Percentiles rank a stretch among this genome's conserved stretches.
phyloP scores from a whole-genome alignment of 305 asterid genomes.

The Fraxinus greggii region DNA sequence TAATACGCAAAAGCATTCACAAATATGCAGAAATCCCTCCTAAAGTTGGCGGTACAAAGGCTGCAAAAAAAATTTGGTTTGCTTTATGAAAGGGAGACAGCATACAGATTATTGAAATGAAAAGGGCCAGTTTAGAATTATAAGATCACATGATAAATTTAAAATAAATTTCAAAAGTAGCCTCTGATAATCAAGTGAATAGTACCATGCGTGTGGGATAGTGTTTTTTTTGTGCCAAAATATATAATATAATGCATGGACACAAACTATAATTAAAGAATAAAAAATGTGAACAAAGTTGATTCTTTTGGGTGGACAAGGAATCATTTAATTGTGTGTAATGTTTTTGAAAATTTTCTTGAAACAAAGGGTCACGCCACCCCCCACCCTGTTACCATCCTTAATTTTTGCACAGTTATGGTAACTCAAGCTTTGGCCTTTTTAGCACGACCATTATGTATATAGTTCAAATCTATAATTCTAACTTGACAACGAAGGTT shows the following conservation, averaged over 20 bases:
- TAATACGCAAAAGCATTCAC: neutral
- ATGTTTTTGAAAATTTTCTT: neutral
- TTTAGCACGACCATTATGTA: neutral
- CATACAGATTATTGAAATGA: constrained; percentile 28
- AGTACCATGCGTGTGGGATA: constrained; percentile 38
- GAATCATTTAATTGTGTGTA: neutral
- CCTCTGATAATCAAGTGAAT: constrained; percentile 20
- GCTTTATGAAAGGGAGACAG: constrained; percentile 54
- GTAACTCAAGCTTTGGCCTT: neutral
- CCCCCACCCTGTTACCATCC: neutral
- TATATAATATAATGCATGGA: neutral
- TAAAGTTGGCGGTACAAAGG: constrained; percentile 33
- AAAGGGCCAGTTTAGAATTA: constrained; percentile 41
- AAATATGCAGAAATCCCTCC: constrained; percentile 25
- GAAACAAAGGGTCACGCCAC: neutral
- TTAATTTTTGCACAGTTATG: neutral
- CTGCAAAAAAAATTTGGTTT: constrained; percentile 44
- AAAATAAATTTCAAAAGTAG: constrained; percentile 24
- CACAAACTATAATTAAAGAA: neutral
- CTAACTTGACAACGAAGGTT: neutral
- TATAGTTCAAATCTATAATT: neutral
- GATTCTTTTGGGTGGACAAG: neutral
- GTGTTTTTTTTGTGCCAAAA: neutral
- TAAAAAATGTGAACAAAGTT: neutral
- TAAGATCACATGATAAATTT: constrained; percentile 41